Conservation (phyloP, 1,139 yeast species). For the Candida anutae region DNA sequence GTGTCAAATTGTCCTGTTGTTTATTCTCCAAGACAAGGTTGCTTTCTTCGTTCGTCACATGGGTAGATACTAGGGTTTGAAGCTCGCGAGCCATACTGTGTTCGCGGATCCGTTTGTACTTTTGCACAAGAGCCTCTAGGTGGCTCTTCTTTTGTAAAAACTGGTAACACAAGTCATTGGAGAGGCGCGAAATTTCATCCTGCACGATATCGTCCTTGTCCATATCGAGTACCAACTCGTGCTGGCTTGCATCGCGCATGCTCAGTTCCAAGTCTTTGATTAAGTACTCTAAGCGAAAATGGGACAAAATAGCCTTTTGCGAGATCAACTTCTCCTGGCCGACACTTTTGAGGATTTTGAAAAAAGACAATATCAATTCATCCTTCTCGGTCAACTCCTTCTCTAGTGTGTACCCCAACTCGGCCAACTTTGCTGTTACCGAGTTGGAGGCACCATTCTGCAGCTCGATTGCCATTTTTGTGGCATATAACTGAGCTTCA, state of each 20-base stretch:
- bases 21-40: not conserved
- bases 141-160: conserved; percentile 27
- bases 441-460: conserved; percentile 28
- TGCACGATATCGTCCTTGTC: conserved; percentile 30
- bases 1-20: not conserved
- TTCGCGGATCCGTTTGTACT: conserved; percentile 13
- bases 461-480: conserved; percentile 30
- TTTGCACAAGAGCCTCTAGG: conserved; percentile 11
- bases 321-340: conserved; percentile 25
- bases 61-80: conserved; percentile 14
- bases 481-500: conserved; percentile 22
- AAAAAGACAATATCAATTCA: conserved; percentile 22
- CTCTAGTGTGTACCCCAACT: conserved; percentile 32
- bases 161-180: conserved; percentile 36
- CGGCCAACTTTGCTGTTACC: conserved; percentile 34
- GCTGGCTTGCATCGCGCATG: conserved; percentile 8
- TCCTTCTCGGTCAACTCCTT: conserved; percentile 34
- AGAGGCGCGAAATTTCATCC: conserved; percentile 34
- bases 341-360: conserved; percentile 19
- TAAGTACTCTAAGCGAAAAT: conserved; percentile 33
- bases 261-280: conserved; percentile 15
- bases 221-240: conserved; percentile 15
- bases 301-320: conserved; percentile 26
- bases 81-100: conserved; percentile 7
- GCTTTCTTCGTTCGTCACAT: not conserved